Conservation (phyloP, 1,284 basidiomycete species). For the Ustilago loliicola region DNA sequence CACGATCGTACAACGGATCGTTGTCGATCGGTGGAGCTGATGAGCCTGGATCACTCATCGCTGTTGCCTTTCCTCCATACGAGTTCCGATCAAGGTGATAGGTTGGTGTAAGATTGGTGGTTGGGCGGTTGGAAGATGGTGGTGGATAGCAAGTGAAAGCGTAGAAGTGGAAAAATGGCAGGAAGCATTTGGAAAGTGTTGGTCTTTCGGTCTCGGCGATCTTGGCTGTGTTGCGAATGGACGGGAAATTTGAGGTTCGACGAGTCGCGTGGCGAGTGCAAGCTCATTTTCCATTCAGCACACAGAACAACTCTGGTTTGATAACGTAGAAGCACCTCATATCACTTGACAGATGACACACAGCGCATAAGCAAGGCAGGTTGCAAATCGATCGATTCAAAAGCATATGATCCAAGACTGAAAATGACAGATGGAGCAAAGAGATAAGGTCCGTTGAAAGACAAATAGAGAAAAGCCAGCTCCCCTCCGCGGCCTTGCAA, state of each 20-base stretch:
- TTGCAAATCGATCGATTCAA: not conserved
- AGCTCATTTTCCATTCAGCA: constrained; percentile 1
- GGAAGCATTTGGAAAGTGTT: constrained; percentile 8
- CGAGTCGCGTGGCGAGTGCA: constrained; percentile 10
- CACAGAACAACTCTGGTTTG: not conserved
- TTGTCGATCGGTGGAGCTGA: constrained; percentile 22
- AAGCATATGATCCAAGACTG: not conserved
- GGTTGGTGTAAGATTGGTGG: not conserved
- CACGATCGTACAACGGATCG: constrained; percentile 26
- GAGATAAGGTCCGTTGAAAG: not conserved
- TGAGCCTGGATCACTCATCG: constrained; percentile 33
- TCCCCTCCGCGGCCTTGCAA: not conserved
- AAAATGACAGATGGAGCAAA: not conserved
- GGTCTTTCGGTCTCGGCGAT: constrained; percentile 1
- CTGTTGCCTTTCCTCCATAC: not conserved
- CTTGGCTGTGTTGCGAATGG: constrained; percentile 7
- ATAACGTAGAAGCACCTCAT: not conserved
- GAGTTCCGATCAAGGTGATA: not conserved
- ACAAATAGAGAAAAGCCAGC: not conserved
- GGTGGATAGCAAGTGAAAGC: not conserved
- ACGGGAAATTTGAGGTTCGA: not conserved
- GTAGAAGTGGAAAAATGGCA: constrained; percentile 2
- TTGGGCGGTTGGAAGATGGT: not conserved
- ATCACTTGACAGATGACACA: not conserved
- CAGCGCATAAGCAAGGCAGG: not conserved